Evolutionary conservation across 768 basidiomycete species (phyloP).

Genomic region (Pulveroboletus ravenelii): DNA sequence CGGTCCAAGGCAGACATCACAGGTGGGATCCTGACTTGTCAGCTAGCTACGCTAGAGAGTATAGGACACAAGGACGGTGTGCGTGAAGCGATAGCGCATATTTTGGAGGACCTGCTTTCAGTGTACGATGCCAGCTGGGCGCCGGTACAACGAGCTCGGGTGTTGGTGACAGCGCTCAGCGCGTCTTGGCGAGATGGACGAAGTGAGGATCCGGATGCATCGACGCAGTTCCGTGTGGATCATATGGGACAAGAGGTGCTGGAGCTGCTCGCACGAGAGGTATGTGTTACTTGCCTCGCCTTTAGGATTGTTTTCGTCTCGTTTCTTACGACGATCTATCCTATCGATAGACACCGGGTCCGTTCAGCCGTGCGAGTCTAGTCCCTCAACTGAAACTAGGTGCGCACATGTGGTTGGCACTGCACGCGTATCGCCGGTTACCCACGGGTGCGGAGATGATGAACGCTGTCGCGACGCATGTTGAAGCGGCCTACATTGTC

Average conservation of each 20-base stretch:
- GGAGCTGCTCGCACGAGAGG: constrained; percentile 38
- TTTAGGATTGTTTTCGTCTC: not conserved
- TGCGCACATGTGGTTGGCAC: constrained; percentile 62
- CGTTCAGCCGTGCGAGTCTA: constrained; percentile 29
- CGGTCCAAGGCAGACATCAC: constrained; percentile 27
- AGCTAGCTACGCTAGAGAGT: constrained; percentile 51
- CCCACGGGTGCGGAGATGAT: constrained; percentile 38
- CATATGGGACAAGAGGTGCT: constrained; percentile 41
- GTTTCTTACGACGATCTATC: not conserved
- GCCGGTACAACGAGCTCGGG: constrained; percentile 57
- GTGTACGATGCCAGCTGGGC: constrained; percentile 45
- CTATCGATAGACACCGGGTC: constrained; percentile 24
- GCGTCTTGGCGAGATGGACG: constrained; percentile 30
- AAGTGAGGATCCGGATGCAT: constrained; percentile 21
- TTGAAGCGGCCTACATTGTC: constrained; percentile 48
- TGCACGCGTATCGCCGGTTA: constrained; percentile 60
- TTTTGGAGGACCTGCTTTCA: constrained; percentile 47
- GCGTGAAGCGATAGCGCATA: constrained; percentile 31
- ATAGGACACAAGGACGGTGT: constrained; percentile 57
- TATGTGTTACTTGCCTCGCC: constrained; percentile 25
- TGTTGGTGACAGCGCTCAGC: constrained; percentile 52
- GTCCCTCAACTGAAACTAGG: constrained; percentile 48
- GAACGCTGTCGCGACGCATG: constrained; percentile 44
- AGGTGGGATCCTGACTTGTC: constrained; percentile 59
- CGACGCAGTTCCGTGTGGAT: constrained; percentile 26